These are phyloP conservation scores for Leccinum incarnatum DNA, from an alignment of 768 basidiomycete species.

Conservation along the genomic window DNA sequence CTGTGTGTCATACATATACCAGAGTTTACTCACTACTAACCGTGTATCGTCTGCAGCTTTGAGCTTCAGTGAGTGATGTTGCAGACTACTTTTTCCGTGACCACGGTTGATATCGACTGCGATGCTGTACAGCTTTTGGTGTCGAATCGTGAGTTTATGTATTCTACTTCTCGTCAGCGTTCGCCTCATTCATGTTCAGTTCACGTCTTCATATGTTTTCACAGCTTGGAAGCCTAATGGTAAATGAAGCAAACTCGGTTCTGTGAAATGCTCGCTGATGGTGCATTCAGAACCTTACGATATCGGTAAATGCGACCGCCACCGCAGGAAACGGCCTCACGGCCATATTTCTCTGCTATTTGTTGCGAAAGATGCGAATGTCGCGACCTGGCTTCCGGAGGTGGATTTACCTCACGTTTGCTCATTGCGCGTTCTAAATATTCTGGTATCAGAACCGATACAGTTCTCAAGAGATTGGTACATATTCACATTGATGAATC, in stretches of 20 bases:
- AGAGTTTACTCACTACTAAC: constrained; percentile 3
- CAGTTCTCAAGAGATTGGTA: constrained; percentile 46
- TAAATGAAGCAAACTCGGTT: background rate
- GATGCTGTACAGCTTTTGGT: constrained; percentile 31
- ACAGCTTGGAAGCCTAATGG: constrained; percentile 46
- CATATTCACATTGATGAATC: background rate
- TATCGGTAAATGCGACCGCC: constrained; percentile 50
- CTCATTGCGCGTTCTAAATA: background rate
- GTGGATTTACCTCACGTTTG: constrained; percentile 13
- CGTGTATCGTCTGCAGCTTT: constrained; percentile 19
- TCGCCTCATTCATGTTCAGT: constrained; percentile 31
- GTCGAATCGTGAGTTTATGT: constrained; percentile 33
- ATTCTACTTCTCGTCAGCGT: background rate
- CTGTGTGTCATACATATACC: constrained; percentile 11
- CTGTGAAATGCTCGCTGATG: background rate
- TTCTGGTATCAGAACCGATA: constrained; percentile 37
- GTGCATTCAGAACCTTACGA: constrained; percentile 36
- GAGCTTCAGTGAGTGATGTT: constrained; percentile 30
- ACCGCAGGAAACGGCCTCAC: constrained; percentile 49
- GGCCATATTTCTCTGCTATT: constrained; percentile 42
- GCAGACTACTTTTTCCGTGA: background rate
- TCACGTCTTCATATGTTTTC: constrained; percentile 38
- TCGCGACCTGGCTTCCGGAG: constrained; percentile 51
- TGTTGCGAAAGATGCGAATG: constrained; percentile 37
- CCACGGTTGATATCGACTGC: constrained; percentile 3